These are phyloP conservation scores for Calendula officinalis DNA, from an alignment of 129 eudicot species.

Conservation along the genomic window DNA sequence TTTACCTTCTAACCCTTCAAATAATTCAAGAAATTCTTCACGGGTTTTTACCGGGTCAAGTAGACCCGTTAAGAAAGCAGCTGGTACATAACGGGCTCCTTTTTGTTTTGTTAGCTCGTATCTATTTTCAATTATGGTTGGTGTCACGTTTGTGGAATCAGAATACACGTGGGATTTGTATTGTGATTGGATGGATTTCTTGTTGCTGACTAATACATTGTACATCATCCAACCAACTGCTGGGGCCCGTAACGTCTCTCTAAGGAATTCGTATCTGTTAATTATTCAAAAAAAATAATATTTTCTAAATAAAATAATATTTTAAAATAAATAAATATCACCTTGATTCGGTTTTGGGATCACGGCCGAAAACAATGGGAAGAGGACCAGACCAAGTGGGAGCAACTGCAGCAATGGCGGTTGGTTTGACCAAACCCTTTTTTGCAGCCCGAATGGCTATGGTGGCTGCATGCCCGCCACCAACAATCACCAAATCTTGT, in stretches of 20 bases:
- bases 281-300: neutral
- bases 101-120: constrained; percentile 65
- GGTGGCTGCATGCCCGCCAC: constrained; percentile 99
- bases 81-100: constrained; percentile 94
- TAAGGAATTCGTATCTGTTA: constrained; percentile 73
- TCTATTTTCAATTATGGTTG: constrained; percentile 68
- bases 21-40: constrained; percentile 67
- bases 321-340: constrained; percentile 21
- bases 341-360: constrained; percentile 83
- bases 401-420: constrained; percentile 84
- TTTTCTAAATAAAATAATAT: too few species aligned
- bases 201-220: constrained; percentile 81
- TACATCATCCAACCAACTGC: constrained; percentile 99
- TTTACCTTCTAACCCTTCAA: constrained; percentile 58
- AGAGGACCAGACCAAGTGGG: constrained; percentile 99
- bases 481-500: constrained; percentile 68
- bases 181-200: constrained; percentile 76
- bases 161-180: constrained; percentile 90
- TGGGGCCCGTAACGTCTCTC: constrained; percentile 86
- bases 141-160: constrained; percentile 74
- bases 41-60: constrained; percentile 85
- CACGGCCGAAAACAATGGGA: constrained; percentile 95
- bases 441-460: constrained; percentile 85
- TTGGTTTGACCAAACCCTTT: constrained; percentile 81
- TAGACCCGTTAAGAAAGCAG: constrained; percentile 89